Evolutionary conservation across 768 basidiomycete species (phyloP).

Genomic region (Rhizopogon vulgaris): DNA sequence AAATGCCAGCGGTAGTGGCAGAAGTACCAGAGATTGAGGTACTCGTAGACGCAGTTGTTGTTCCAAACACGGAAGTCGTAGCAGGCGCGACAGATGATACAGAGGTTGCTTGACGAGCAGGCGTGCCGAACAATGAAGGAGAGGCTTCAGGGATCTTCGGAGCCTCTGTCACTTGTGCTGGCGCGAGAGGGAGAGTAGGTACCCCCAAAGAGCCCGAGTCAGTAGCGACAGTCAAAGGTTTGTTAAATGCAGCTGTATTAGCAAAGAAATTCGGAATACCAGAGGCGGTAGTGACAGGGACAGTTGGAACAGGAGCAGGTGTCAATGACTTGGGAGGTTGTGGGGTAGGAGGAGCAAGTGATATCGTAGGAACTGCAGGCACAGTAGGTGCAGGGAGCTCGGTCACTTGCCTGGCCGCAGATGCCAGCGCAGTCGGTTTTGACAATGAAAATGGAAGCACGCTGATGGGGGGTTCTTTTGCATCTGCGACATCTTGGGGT

Average conservation of each 20-base stretch:
- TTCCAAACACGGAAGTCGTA: slow-evolving; percentile 4
- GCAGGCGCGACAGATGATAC: background rate
- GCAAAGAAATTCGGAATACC: slow-evolving; percentile 63
- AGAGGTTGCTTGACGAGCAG: background rate
- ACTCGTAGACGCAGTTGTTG: slow-evolving; percentile 2
- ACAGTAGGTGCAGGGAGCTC: slow-evolving; percentile 5
- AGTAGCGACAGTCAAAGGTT: slow-evolving; percentile 20
- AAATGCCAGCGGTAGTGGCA: slow-evolving; percentile 6
- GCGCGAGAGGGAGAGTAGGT: slow-evolving; percentile 19
- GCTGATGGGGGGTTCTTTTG: slow-evolving; percentile 62
- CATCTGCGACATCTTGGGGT: slow-evolving; percentile 34
- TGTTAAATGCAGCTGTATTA: slow-evolving; percentile 40
- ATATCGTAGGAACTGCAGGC: slow-evolving; percentile 16
- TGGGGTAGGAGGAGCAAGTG: slow-evolving; percentile 20
- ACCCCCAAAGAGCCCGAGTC: slow-evolving; percentile 12
- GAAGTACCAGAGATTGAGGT: slow-evolving; percentile 8
- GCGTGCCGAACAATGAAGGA: slow-evolving; percentile 8
- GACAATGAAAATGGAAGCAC: slow-evolving; percentile 61
- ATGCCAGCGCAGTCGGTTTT: slow-evolving; percentile 23
- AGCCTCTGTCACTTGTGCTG: background rate
- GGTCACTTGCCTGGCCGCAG: slow-evolving; percentile 9
- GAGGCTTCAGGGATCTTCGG: slow-evolving; percentile 7
- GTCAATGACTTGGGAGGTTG: slow-evolving; percentile 12
- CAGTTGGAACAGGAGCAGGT: slow-evolving; percentile 5
- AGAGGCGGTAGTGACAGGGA: slow-evolving; percentile 8